A percentile compares a stretch with the other conserved stretches of the same genome.
phyloP scores from a whole-genome alignment of 768 basidiomycete species.

The Termitomyces sp. region DNA sequence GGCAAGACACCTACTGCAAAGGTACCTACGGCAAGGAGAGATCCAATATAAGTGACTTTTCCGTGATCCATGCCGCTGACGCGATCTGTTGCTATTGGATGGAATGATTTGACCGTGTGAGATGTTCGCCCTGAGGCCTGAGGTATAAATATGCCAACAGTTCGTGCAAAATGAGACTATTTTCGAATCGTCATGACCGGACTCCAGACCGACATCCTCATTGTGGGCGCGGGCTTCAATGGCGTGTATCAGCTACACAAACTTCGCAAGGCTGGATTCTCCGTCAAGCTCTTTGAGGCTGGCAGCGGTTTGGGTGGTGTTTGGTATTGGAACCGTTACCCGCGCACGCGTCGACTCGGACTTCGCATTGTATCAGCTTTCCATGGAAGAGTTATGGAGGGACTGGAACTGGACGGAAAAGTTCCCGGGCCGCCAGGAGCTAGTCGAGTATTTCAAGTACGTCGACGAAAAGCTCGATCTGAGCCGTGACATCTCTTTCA shows the following conservation, averaged over 20 bases:
- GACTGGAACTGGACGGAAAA: slow-evolving; percentile 22
- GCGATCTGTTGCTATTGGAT: too few relatives aligned
- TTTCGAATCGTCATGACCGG: not conserved
- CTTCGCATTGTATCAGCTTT: slow-evolving; percentile 22
- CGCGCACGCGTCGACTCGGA: slow-evolving; percentile 27
- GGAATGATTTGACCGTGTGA: too few relatives aligned
- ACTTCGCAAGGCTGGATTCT: slow-evolving; percentile 18
- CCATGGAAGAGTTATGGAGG: slow-evolving; percentile 23
- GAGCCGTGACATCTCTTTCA: slow-evolving; percentile 20
- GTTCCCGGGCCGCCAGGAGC: slow-evolving; percentile 17
- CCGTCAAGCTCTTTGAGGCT: slow-evolving; percentile 20
- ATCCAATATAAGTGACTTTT: too few relatives aligned
- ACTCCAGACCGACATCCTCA: slow-evolving; percentile 17
- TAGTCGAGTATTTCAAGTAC: slow-evolving; percentile 22
- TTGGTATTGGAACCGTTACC: slow-evolving; percentile 27
- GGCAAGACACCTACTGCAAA: too few relatives aligned
- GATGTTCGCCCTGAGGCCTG: too few relatives aligned
- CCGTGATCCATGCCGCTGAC: too few relatives aligned
- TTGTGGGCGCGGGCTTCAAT: slow-evolving; percentile 25
- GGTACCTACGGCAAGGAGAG: too few relatives aligned
- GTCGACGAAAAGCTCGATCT: slow-evolving; percentile 23
- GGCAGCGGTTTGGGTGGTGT: slow-evolving; percentile 21
- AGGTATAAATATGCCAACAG: not conserved
- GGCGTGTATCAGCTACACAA: slow-evolving; percentile 19
- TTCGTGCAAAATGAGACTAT: too few relatives aligned